Percentiles rank a stretch among this genome's conserved stretches.
Evolutionary conservation across 1,284 basidiomycete species (phyloP).

Genomic region (Sanghuangporus weigelae): DNA sequence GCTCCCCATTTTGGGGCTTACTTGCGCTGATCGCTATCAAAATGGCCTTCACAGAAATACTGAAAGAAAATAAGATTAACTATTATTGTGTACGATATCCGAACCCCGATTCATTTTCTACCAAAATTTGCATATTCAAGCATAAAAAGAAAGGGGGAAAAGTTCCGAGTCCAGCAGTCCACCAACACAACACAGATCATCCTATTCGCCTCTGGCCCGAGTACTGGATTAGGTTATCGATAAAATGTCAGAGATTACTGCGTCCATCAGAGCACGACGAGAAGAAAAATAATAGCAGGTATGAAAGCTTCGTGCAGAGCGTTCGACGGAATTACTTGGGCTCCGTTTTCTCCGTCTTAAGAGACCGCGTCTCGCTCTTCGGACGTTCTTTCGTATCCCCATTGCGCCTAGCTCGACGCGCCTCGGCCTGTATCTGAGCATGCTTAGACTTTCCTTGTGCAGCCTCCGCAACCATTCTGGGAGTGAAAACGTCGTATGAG

Average conservation of each 20-base stretch:
- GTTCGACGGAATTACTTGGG: background rate
- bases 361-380: constrained; percentile 2
- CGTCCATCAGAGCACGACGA: no score
- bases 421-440: constrained; percentile 32
- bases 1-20: no score
- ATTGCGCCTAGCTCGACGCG: constrained; percentile 6
- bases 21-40: no score
- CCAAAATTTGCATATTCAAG: background rate
- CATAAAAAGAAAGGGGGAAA: background rate
- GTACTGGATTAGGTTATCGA: no score
- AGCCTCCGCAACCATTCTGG: constrained; percentile 63
- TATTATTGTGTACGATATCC: background rate
- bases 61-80: background rate
- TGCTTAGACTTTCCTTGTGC: constrained; percentile 62
- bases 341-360: background rate
- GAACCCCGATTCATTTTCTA: background rate
- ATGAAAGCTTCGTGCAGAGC: no score
- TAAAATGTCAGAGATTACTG: no score
- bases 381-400: background rate
- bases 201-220: no score
- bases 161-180: no score
- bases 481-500: constrained; percentile 8
- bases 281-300: no score
- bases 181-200: no score
- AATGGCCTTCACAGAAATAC: no score